These are phyloP conservation scores for Pleurotus ostreatus DNA, from an alignment of 768 basidiomycete genomes.

Conservation along the genomic window DNA sequence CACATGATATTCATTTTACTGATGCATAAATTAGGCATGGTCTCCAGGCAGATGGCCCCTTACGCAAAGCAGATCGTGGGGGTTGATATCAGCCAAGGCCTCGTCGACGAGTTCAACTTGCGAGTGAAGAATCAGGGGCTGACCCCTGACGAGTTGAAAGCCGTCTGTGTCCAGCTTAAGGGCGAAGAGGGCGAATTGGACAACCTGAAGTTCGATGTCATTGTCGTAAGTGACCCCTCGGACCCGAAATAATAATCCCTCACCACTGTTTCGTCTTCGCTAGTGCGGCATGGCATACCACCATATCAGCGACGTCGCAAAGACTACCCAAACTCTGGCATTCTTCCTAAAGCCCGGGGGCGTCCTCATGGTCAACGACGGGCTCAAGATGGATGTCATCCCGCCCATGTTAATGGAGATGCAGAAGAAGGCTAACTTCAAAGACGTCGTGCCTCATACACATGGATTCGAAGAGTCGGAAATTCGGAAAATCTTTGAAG, in stretches of 20 bases:
- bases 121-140: conserved; percentile 59
- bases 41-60: conserved; percentile 58
- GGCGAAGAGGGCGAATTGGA: conserved; percentile 44
- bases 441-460: conserved; percentile 50
- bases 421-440: conserved; percentile 10
- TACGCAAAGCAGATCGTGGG: conserved; percentile 63
- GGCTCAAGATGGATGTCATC: conserved; percentile 16
- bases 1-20: too few relatives aligned
- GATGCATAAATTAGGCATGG: conserved; percentile 38
- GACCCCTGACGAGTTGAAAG: conserved; percentile 59
- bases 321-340: conserved; percentile 49
- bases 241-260: neutral
- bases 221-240: conserved; percentile 47
- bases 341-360: conserved; percentile 61
- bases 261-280: neutral
- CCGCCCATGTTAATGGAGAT: conserved; percentile 20
- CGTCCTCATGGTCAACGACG: conserved; percentile 54
- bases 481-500: conserved; percentile 46
- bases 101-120: conserved; percentile 65
- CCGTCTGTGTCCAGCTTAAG: conserved; percentile 48
- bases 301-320: conserved; percentile 50
- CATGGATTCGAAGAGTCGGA: conserved; percentile 48
- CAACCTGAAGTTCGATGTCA: conserved; percentile 60
- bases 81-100: conserved; percentile 69
- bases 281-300: conserved; percentile 66